Percentiles rank a stretch among this genome's conserved stretches.
phyloP scores from a whole-genome alignment of 176 grass and related monocot genomes.

The Eleusine indica region DNA sequence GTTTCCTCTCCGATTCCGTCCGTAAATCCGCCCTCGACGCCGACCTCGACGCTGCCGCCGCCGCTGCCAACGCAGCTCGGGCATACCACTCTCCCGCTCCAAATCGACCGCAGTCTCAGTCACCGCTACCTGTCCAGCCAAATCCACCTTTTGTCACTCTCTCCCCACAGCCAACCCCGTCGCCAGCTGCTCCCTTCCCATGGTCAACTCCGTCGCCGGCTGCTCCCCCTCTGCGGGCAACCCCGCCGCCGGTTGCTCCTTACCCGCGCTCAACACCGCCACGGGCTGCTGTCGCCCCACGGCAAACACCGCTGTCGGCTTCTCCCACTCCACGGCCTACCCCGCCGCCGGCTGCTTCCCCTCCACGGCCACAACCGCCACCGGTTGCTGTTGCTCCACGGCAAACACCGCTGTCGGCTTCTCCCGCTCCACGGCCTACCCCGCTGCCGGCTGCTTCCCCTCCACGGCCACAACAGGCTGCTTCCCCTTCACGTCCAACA shows the following conservation, averaged over 20 bases:
- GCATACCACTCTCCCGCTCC: conserved; percentile 7
- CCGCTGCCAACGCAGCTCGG: conserved; percentile 30
- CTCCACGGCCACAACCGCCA: background rate
- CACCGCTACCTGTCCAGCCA: background rate
- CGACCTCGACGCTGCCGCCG: conserved; percentile 47
- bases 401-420: background rate
- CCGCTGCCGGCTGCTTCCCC: background rate
- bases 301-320: background rate
- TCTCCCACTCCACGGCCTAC: background rate
- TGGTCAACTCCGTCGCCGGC: background rate
- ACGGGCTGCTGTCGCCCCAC: background rate
- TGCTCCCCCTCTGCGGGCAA: background rate
- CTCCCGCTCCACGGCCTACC: background rate
- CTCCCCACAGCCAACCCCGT: background rate
- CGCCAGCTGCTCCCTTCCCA: background rate
- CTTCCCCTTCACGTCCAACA: background rate
- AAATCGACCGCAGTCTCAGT: conserved; percentile 17
- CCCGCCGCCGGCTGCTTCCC: background rate
- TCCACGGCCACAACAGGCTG: background rate
- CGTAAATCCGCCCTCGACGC: conserved; percentile 69
- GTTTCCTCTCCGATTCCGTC: conserved; percentile 63
- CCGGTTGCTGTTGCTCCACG: background rate
- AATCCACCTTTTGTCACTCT: background rate
- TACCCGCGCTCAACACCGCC: background rate
- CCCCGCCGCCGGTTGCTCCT: background rate